These are phyloP conservation scores for Pyrenochaeta sp. DNA, from an alignment of 2,329 filamentous ascomycete species.

Conservation along the genomic window DNA sequence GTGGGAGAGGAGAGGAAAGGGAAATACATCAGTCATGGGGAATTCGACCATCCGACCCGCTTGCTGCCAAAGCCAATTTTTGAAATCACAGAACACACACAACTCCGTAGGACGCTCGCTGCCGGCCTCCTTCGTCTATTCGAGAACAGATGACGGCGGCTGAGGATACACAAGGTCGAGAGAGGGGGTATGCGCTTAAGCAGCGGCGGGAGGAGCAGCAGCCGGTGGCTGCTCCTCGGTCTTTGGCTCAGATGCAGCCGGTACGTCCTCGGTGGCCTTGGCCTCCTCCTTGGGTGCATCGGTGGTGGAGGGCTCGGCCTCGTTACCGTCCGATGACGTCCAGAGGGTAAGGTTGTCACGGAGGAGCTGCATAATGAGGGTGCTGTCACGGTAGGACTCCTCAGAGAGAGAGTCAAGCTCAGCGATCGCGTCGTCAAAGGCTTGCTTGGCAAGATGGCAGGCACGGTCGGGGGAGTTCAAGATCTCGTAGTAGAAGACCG, in stretches of 20 bases:
- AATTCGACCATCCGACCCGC: slow-evolving; percentile 50
- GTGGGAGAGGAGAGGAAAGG: slow-evolving; percentile 40
- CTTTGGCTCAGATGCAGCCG: slow-evolving; percentile 49
- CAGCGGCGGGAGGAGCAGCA: slow-evolving; percentile 38
- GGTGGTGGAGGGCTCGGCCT: slow-evolving; percentile 71
- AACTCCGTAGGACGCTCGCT: slow-evolving; percentile 51
- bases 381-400: slow-evolving; percentile 99
- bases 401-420: slow-evolving; percentile 98
- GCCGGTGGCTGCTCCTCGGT: slow-evolving; percentile 43
- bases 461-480: slow-evolving; percentile 97
- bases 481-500: slow-evolving; percentile 99
- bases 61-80: slow-evolving; percentile 53
- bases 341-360: slow-evolving; percentile 98
- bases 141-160: slow-evolving; percentile 43
- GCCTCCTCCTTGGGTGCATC: slow-evolving; percentile 70
- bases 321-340: slow-evolving; percentile 91
- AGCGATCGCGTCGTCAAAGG: slow-evolving; percentile 97
- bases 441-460: slow-evolving; percentile 98
- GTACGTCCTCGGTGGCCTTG: slow-evolving; percentile 60
- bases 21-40: slow-evolving; percentile 53
- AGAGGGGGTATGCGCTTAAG: slow-evolving; percentile 42
- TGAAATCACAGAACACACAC: slow-evolving; percentile 49
- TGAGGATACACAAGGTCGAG: slow-evolving; percentile 46
- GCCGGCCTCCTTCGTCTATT: slow-evolving; percentile 46
- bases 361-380: slow-evolving; percentile 98